Percentiles rank a stretch among this genome's conserved stretches.
These are phyloP conservation scores for Tuber indicum DNA, from an alignment of 495 filamentous ascomycete species.

Conservation along the genomic window DNA sequence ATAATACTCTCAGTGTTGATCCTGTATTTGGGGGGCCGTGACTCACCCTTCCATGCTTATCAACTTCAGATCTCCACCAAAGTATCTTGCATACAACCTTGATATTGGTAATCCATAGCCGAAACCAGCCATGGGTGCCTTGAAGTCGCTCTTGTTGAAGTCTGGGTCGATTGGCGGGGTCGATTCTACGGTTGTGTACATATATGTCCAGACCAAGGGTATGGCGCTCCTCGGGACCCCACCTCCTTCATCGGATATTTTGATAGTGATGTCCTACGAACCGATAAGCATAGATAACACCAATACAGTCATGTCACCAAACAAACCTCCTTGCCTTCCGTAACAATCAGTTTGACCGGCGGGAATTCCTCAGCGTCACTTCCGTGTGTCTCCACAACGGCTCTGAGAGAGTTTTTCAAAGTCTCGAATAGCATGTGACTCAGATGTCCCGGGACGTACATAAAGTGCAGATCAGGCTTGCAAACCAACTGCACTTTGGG, in stretches of 20 bases:
- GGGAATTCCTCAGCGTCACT: conserved; percentile 93
- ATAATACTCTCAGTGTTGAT: conserved; percentile 11
- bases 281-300: conserved; percentile 14
- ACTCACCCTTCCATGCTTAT: conserved; percentile 99
- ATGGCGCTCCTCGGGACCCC: conserved; percentile 87
- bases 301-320: conserved; percentile 1
- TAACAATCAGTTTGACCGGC: conserved; percentile 92
- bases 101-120: conserved; percentile 93
- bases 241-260: conserved; percentile 91
- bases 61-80: conserved; percentile 91
- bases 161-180: conserved; percentile 92
- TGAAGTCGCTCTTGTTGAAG: conserved; percentile 99
- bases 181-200: conserved; percentile 97
- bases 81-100: conserved; percentile 90
- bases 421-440: conserved; percentile 99
- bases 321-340: conserved; percentile 74
- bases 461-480: conserved; percentile 86
- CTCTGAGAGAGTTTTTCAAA: conserved; percentile 93
- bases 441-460: conserved; percentile 97
- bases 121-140: conserved; percentile 98
- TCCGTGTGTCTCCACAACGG: conserved; percentile 92
- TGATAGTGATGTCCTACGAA: conserved; percentile 81
- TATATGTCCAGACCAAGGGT: conserved; percentile 97
- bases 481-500: conserved; percentile 95
- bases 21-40: background rate